Evolutionary conservation across 2,329 filamentous ascomycete genomes (phyloP), one percentile per base, ranked within the genome.

Genomic region (Calonectria henricotiae): DNA sequence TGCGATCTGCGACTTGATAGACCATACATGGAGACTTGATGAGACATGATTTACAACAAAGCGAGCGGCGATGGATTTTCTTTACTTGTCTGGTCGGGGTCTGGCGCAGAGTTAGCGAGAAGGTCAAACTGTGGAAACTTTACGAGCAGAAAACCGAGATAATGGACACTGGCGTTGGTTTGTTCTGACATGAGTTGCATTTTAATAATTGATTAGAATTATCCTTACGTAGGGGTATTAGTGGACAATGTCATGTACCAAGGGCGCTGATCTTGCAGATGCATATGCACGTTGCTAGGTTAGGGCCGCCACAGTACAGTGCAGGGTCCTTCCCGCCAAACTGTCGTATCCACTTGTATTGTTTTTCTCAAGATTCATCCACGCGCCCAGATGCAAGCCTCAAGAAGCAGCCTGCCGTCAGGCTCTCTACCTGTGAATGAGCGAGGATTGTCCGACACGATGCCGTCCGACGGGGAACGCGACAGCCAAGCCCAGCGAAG

Each of bases 381-480:
- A 41, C 17, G 46, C 4, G 27, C 27, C 27, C 4, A 67, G 62
- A 25, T 54, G 44, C 62, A n/a, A n/a, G 55, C 44, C 35, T 49
- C 32, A 47, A 41, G 37, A 13, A 20, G 20, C 43, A 5, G 23
- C 35, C 27, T 35, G 25, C n/a, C 20, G 35, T 25, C 4, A 9
- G 30, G 20, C n/a, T n/a, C 39, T 30, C 7, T 30, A 30, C 7
- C 27, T 58, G 25, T 25, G 5, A 25, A 69, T 17, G 27, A 17
- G 51, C 41, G 43, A 12, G 23, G 30, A 41, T 35, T 44, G 25
- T 13, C 55, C 43, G 37, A n/a, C 62, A 47, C 17, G 49, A 81
- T 82, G 80, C 73, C 78, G 17, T 74, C 76, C 6, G 73, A 75
- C 32, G 74, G 78, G 35, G 74, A 82, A n/a, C 60, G 47, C 60